These are phyloP conservation scores for Heliocybe sulcata DNA, from an alignment of 1,284 basidiomycete species.

Conservation along the genomic window DNA sequence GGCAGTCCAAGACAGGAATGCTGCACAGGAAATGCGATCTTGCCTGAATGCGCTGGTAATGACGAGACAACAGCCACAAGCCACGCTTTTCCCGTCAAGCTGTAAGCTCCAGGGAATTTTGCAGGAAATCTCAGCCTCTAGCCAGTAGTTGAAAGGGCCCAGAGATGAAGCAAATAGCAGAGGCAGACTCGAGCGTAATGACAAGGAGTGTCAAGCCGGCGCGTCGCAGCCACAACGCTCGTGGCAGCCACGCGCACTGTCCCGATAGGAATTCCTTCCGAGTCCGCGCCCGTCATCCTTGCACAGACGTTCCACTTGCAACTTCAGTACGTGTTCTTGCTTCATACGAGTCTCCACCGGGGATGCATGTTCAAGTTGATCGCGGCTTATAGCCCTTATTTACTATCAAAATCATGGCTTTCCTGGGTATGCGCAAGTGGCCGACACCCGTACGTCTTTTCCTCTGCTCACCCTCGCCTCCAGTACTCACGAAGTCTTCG, in stretches of 20 bases:
- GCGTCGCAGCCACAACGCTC: background rate
- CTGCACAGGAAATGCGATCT: too few relatives aligned
- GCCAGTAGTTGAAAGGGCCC: too few relatives aligned
- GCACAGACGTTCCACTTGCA: background rate
- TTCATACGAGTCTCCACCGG: background rate
- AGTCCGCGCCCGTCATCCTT: background rate
- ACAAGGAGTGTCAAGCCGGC: background rate
- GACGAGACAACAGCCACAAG: too few relatives aligned
- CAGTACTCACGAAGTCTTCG: background rate
- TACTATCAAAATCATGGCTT: constrained; percentile 39
- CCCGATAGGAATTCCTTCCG: background rate
- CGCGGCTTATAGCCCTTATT: background rate
- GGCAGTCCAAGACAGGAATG: too few relatives aligned
- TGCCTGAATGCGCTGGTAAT: too few relatives aligned
- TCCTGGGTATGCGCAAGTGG: constrained; percentile 75
- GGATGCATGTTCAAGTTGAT: too few relatives aligned
- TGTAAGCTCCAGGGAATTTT: too few relatives aligned
- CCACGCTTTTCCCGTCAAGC: too few relatives aligned
- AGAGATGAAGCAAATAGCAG: too few relatives aligned
- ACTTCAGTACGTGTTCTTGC: background rate
- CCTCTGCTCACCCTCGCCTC: background rate
- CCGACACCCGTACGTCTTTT: constrained; percentile 55
- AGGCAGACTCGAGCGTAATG: too few relatives aligned
- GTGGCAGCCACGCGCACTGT: background rate
- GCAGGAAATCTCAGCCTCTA: too few relatives aligned